Base-by-base conservation (phyloP, 2,329 filamentous ascomycete genomes). In the Zymoseptoria pseudotritici region DNA sequence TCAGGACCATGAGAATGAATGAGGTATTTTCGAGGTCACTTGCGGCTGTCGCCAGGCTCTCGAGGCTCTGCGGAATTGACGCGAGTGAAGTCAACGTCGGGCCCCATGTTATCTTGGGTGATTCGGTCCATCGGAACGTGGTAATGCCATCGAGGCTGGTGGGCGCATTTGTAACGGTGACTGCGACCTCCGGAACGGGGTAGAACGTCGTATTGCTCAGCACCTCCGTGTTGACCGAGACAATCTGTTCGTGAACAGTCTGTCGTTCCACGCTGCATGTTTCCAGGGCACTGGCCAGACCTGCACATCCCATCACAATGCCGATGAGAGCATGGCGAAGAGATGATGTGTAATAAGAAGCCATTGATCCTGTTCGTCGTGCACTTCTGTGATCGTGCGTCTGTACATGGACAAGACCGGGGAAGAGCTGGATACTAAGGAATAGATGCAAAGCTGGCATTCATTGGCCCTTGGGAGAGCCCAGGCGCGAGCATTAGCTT, bases 151-250 rank as follows among this genome's bases (percentile, higher is more conserved):
- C 60, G 20, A 71, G 56, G 55, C 63, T 68, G 4, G 67, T 72
- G 2, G 70, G 70, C 4, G 70, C 70, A 58, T 71, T 67, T 21
- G 63, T 68, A 21, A 71, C 63, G 2, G 70, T 71, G 29, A 72
- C 61, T 1, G 61, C 63, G 6, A 62, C 63, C 31, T 65, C 54
- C 1, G 67, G 63, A 9, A 69, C 58, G 2, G 68, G 65, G 53
- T 64, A 66, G 52, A 72, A 70, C 2, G 69, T 71, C 9, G 68
- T 72, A 54, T 72, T 72, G 9, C 51, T 58, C 9, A 61, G 58
- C 3, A 71, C 65, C 52, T 67, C 63, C 19, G 67, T 66, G 26
- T 69, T 68, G 36, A 72, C 65, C 20, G 62, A 68, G 2, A 71
- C 65, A 1, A 64, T 60, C 55, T 71, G 68, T 58, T 71, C 64